Base-by-base conservation (phyloP, 2,329 filamentous ascomycete genomes). In the Fusarium sp. region DNA sequence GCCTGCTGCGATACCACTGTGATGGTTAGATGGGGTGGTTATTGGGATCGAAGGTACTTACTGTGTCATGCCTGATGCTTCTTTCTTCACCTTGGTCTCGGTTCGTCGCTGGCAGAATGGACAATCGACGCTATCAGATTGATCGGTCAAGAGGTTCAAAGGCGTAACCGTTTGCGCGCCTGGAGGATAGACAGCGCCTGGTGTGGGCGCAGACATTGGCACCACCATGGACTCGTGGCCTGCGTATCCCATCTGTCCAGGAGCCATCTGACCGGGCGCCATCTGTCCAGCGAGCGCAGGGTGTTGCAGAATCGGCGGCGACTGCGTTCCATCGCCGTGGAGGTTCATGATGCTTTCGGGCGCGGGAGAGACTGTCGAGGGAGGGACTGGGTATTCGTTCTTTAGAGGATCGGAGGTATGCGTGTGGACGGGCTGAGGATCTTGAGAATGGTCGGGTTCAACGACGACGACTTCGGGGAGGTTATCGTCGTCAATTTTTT, bases 391-490 rank as follows among this genome's bases (percentile, higher is more conserved):
- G 7, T 71, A 63, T 33, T 73, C 69, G 63, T 22, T 65, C 2
- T 48, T 73, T 56, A 16, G 65, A 24, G 43, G 62, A 20, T 64
- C 37, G 43, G 56, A 45, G 14, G 52, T 56, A 20, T 56, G 58
- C 9, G 52, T 4, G 10, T 41, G 18, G 16, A 10, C 20, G 22
- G 63, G 22, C 22, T 27, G 43, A 16, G 43, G 43, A 48, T 24
- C 43, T 48, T 48, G 43, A 27, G 43, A 48, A 48, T 41, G 18
- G n/a, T 10, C 31, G 29, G 63, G 22, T 6, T 67, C 65, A 45
- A 52, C 48, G 0, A 78, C 77, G 43, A 78, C 77, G 48, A 79
- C 77, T 65, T 78, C 77, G 67, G 77, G 77, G 61, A 78, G 77
- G 57, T 76, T 75, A 3, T 69, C 65, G 65, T 78, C 75, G 63